phyloP scores from a whole-genome alignment of 805 yeast species.

The Saccharomyces eubayanus region DNA sequence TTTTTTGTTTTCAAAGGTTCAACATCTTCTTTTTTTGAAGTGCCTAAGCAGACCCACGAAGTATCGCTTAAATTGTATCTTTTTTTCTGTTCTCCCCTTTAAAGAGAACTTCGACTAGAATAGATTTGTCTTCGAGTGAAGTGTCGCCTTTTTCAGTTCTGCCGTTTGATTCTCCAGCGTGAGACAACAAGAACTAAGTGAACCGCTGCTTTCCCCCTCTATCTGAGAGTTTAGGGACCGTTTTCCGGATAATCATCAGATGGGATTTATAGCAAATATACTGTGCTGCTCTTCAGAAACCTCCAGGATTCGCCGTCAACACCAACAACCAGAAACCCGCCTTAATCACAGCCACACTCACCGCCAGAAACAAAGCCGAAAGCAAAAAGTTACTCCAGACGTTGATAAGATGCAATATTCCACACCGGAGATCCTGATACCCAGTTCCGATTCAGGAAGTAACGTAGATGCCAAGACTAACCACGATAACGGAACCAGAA shows the following conservation, averaged over 20 bases:
- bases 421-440: background rate
- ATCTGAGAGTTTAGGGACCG: background rate
- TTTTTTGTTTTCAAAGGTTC: background rate
- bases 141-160: background rate
- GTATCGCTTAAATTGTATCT: background rate
- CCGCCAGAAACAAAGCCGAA: background rate
- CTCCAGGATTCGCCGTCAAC: constrained; percentile 2
- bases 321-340: constrained; percentile 4
- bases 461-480: background rate
- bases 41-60: background rate
- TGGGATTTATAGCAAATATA: constrained; percentile 33
- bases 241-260: constrained; percentile 8
- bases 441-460: constrained; percentile 1
- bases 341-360: constrained; percentile 4
- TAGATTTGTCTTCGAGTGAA: background rate
- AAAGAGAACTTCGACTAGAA: background rate
- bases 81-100: background rate
- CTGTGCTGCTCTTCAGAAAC: constrained; percentile 29
- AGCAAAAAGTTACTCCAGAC: background rate
- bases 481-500: background rate
- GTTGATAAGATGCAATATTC: background rate
- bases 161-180: background rate
- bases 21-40: background rate
- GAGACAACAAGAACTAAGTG: background rate
- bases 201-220: background rate